These are phyloP conservation scores for Lachancea sp. DNA, from an alignment of 805 yeast species.

Conservation along the genomic window DNA sequence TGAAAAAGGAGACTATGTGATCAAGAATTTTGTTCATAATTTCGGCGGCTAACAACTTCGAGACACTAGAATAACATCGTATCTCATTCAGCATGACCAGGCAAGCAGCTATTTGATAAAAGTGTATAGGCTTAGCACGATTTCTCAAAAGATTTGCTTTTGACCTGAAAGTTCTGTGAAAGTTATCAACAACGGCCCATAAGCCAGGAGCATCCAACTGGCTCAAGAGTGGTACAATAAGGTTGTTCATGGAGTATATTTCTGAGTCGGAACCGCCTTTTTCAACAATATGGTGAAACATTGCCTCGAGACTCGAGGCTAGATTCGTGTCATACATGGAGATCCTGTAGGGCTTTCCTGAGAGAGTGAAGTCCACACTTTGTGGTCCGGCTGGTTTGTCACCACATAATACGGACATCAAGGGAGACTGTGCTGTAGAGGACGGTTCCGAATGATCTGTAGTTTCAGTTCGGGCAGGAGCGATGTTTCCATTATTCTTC, in stretches of 20 bases:
- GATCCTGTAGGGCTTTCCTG: conserved; percentile 12
- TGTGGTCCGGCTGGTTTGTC: conserved; percentile 14
- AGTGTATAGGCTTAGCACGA: conserved; percentile 30
- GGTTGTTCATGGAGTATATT: conserved; percentile 13
- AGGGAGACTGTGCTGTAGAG: not conserved
- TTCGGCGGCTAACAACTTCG: conserved; percentile 11
- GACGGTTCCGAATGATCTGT: conserved; percentile 7
- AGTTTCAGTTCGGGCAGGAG: not conserved
- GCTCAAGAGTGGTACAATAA: conserved; percentile 18
- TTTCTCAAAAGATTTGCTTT: conserved; percentile 18
- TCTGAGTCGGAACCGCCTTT: conserved; percentile 26
- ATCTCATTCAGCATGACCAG: conserved; percentile 26
- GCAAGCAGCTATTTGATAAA: conserved; percentile 26
- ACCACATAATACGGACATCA: conserved; percentile 10
- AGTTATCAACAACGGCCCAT: conserved; percentile 16
- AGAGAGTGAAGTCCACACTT: conserved; percentile 13
- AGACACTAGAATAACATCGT: conserved; percentile 17
- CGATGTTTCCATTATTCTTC: too few species aligned
- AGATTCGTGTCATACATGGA: conserved; percentile 16
- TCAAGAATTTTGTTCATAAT: conserved; percentile 20
- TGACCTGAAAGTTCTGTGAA: conserved; percentile 24
- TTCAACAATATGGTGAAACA: conserved; percentile 20
- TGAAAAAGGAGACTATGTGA: conserved; percentile 25
- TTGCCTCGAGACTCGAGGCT: conserved; percentile 4
- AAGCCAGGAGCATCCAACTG: conserved; percentile 18